Evolutionary conservation across 2,329 filamentous ascomycete genomes (phyloP), one percentile per base, ranked within the genome.

Genomic region (Trichoderma sp.): DNA sequence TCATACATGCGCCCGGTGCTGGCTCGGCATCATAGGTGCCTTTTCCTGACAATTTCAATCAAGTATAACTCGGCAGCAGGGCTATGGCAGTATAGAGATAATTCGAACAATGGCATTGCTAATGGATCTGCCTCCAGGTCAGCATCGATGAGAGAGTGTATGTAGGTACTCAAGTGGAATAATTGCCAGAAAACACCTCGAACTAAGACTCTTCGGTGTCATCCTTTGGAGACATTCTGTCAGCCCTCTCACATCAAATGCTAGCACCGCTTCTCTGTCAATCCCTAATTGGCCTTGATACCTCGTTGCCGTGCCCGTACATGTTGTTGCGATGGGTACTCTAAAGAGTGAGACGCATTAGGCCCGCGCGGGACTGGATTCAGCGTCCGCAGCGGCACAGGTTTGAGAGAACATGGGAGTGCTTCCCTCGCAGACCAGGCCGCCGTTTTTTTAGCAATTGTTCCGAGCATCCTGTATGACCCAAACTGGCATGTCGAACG

Each of bases 401-500:
- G 26, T 7, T 6, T 44, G 26, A 19, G 39, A 34, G 45, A 19
- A 41, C 24, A 26, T 54, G 48, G 41, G n/a, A 26, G 39, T 54
- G 34, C 44, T 44, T 54, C 21, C 54, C n/a, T 15, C 19, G 48
- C 12, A 39, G 14, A 39, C 34, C 10, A 30, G 26, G 41, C 39
- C 21, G 10, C 21, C 4, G 26, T 15, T 52, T 26, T 26, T 3
- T 54, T 24, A 43, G 19, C 54, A 41, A 34, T 26, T n/a, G 41
- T 24, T 54, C 26, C n/a, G n/a, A 34, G 17, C 24, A 30, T 7
- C 21, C 15, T 44, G 14, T 26, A 19, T 3, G n/a, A 44, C 58
- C 17, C 14, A 50, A 60, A 60, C 50, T 26, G 57, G 57, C 45
- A 60, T 50, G 57, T 50, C 28, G 28, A 21, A 21, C 10, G 45